Conservation (phyloP, 805 yeast species). For the Saturnispora saitoi region DNA sequence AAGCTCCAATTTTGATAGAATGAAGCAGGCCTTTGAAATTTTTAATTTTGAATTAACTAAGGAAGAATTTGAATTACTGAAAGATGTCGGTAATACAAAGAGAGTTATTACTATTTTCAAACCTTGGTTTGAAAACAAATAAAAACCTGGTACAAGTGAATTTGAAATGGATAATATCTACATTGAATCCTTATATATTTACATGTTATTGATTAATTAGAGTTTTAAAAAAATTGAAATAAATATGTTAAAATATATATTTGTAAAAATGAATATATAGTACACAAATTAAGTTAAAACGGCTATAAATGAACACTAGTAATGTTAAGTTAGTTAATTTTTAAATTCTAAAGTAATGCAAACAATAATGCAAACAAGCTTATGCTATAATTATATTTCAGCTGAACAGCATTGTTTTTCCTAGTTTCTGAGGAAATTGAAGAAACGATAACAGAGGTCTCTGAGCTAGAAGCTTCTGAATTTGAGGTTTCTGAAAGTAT, state of each 20-base stretch:
- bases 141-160: too few species aligned
- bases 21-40: conserved; percentile 45
- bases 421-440: conserved; percentile 7
- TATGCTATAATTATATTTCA: conserved; percentile 1
- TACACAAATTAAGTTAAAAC: not conserved
- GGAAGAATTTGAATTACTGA: conserved; percentile 41
- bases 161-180: not conserved
- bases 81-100: conserved; percentile 32
- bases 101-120: conserved; percentile 7
- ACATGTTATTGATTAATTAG: too few species aligned
- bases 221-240: too few species aligned
- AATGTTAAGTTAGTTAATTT: too few species aligned
- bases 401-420: conserved; percentile 9
- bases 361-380: conserved; percentile 5
- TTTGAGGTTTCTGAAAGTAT: not conserved
- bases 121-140: not conserved
- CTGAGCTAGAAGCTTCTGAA: not conserved
- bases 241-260: too few species aligned
- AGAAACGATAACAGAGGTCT: conserved; percentile 5
- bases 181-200: not conserved
- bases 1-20: conserved; percentile 48
- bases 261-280: not conserved
- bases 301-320: not conserved
- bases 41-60: conserved; percentile 45
- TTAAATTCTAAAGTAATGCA: conserved; percentile 7